Evolutionary conservation across 2,329 filamentous ascomycete genomes (phyloP).

Genomic region (Pestalotiopsis fici): DNA sequence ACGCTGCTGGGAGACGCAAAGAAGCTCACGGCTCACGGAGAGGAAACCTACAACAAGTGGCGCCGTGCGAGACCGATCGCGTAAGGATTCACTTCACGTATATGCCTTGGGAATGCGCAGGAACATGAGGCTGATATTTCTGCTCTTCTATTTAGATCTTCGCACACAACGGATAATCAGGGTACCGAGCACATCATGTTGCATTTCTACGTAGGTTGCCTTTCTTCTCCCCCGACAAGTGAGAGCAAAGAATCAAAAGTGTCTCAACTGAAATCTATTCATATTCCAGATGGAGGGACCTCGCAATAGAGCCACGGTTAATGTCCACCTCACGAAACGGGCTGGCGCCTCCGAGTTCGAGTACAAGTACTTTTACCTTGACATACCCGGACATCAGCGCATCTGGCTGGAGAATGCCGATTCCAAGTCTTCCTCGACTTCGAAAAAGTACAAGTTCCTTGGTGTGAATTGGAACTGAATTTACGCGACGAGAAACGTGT

Average conservation of each 20-base stretch:
- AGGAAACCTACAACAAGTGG: slow-evolving; percentile 82
- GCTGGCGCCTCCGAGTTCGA: slow-evolving; percentile 67
- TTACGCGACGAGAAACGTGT: neutral
- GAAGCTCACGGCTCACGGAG: slow-evolving; percentile 79
- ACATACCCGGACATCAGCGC: slow-evolving; percentile 70
- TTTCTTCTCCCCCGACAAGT: neutral
- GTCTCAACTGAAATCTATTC: slow-evolving; percentile 22
- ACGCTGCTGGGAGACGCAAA: slow-evolving; percentile 74
- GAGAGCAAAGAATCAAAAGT: neutral
- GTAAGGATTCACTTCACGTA: slow-evolving; percentile 34
- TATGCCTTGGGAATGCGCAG: neutral
- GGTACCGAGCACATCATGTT: slow-evolving; percentile 82
- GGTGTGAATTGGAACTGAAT: slow-evolving; percentile 58
- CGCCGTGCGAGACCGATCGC: slow-evolving; percentile 64
- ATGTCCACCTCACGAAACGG: slow-evolving; percentile 75
- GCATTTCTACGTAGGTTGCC: slow-evolving; percentile 72
- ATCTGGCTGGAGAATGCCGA: slow-evolving; percentile 68
- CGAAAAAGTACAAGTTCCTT: slow-evolving; percentile 56
- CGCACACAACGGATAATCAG: slow-evolving; percentile 67
- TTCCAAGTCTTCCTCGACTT: slow-evolving; percentile 30
- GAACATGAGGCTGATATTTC: slow-evolving; percentile 26
- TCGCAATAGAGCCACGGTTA: slow-evolving; percentile 70
- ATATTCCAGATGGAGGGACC: slow-evolving; percentile 71
- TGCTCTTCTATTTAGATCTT: slow-evolving; percentile 50
- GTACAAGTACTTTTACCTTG: slow-evolving; percentile 79